Evolutionary conservation across 2,329 filamentous ascomycete species (phyloP).

Genomic region (Aspergillus terreus): DNA sequence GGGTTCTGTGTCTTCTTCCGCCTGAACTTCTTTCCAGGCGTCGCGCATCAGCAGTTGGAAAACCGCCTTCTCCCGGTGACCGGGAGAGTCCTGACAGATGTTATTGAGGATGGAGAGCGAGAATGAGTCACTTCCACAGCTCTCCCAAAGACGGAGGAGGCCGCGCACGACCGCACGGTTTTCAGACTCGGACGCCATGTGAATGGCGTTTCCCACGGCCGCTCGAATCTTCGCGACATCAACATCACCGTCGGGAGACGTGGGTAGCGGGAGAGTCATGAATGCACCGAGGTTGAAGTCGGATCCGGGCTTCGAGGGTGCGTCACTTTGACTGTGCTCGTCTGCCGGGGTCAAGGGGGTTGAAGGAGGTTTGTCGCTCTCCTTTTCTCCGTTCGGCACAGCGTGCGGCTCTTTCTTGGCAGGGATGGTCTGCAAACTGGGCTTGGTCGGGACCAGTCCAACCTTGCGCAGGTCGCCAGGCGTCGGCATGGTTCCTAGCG

Average conservation of each 20-base stretch:
- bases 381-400: conserved; percentile 10
- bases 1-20: conserved; percentile 10
- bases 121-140: conserved; percentile 28
- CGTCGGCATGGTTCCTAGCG: conserved; percentile 69
- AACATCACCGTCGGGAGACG: conserved; percentile 17
- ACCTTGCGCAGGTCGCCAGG: conserved; percentile 54
- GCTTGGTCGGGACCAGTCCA: conserved; percentile 44
- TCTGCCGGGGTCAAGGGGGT: conserved; percentile 14
- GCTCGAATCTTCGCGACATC: conserved; percentile 26
- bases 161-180: conserved; percentile 27
- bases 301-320: conserved; percentile 8
- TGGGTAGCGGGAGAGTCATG: conserved; percentile 17
- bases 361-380: conserved; percentile 8
- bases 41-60: conserved; percentile 30
- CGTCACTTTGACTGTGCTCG: conserved; percentile 9
- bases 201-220: conserved; percentile 25
- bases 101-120: conserved; percentile 27
- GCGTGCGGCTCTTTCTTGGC: conserved; percentile 39
- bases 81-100: conserved; percentile 25
- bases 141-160: conserved; percentile 26
- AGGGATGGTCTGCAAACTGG: conserved; percentile 38
- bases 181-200: conserved; percentile 24
- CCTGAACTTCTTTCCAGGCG: conserved; percentile 21
- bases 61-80: conserved; percentile 20
- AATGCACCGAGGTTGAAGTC: conserved; percentile 17